Evolutionary conservation across 768 basidiomycete species (phyloP), one percentile per base, ranked within the genome.

Genomic region (Xanthoconium purpureum): DNA sequence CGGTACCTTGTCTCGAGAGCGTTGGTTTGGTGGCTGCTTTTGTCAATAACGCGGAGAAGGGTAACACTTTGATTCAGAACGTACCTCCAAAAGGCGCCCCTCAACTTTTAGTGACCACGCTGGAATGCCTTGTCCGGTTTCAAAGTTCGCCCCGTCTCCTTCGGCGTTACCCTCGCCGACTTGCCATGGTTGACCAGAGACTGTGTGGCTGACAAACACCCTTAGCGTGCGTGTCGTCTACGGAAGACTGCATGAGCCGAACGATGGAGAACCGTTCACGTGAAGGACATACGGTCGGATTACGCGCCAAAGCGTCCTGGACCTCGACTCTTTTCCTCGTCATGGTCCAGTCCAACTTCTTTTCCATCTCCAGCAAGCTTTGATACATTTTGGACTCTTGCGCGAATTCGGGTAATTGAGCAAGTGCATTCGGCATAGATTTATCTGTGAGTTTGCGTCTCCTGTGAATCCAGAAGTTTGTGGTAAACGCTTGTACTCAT

Each of bases 331-430:
- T 84, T 73, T 96, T 96, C 68, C 95, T 79, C 68, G 84, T 85
- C 79, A 95, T 88, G 5, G 93, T 95, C 95, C 95, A 97, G 71
- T 98, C 94, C 15, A 98, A 76, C 68, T 88, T 91, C 55, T 89
- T 82, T 69, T 97, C 94, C 84, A 91, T 91, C 61, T 89, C 87
- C 29, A 94, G 71, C 39, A 97, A 75, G 63, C 91, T 86, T 57
- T 87, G 84, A 72, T 96, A 97, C 82, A 95, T 91, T 55, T 76
- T 78, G 24, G 91, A 91, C 69, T 96, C 93, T 63, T 83, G 80
- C 2, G 87, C 82, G 66, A 91, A 91, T 47, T 86, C 84, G 17
- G 87, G 84, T 62, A 84, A 79, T 57, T 91, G 85, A 6, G 87
- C 78, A 36, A 94, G 78, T 50, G 82, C 83, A 78, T 87, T 85